These are phyloP conservation scores for Blepharisma stoltei DNA, from an alignment of 73 alveolate species.

Conservation along the genomic window DNA sequence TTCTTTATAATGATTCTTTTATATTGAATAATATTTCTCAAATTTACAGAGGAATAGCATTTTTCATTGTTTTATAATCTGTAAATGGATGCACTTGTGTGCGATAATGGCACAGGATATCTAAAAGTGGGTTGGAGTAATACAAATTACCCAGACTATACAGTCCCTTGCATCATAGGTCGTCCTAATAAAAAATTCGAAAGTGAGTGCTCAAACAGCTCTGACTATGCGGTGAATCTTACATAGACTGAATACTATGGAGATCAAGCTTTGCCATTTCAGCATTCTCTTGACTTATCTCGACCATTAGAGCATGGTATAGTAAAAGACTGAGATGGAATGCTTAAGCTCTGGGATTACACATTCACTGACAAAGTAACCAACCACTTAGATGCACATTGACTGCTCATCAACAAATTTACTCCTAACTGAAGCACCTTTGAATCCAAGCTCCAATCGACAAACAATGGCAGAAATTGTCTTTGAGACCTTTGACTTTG, in stretches of 20 bases:
- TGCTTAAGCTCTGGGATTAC: constrained; percentile 88
- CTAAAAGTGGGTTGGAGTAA: constrained; percentile 90
- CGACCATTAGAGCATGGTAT: constrained; percentile 94
- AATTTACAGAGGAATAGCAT: no score
- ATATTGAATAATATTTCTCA: no score
- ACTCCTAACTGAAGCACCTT: constrained; percentile 93
- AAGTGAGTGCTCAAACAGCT: constrained; percentile 45
- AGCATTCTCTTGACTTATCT: constrained; percentile 79
- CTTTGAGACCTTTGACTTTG: constrained; percentile 71
- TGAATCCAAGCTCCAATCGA: constrained; percentile 82
- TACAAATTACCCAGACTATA: constrained; percentile 72
- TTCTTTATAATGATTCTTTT: no score
- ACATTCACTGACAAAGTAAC: constrained; percentile 72
- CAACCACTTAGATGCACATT: constrained; percentile 37
- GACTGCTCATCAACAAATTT: constrained; percentile 60
- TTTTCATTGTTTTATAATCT: no score
- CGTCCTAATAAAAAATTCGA: constrained; percentile 81
- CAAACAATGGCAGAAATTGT: constrained; percentile 73
- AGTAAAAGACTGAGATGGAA: constrained; percentile 87
- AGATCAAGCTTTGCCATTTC: constrained; percentile 84
- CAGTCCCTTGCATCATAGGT: constrained; percentile 91
- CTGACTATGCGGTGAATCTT: constrained; percentile 4
- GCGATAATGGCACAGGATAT: constrained; percentile 87
- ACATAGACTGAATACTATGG: constrained; percentile 69
- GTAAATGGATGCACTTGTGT: background rate